phyloP scores from a whole-genome alignment of 805 yeast species.

The Limtongozyma cylindracea region DNA sequence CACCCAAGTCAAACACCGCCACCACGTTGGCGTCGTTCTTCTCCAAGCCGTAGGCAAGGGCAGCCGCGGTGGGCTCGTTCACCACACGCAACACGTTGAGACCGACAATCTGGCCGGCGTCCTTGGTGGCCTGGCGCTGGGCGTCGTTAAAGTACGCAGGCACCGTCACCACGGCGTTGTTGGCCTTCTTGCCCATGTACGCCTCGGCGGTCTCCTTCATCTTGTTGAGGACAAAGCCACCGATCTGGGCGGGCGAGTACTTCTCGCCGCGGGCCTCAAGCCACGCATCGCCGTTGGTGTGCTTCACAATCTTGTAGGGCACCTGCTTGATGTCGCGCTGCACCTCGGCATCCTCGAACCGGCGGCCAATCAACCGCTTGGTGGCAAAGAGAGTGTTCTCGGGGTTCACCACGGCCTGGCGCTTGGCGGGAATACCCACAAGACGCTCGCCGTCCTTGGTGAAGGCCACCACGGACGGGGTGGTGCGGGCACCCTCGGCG shows the following conservation, averaged over 20 bases:
- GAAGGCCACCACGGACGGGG: conserved; percentile 91
- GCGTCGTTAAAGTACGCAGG: conserved; percentile 84
- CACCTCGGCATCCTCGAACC: conserved; percentile 73
- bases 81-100: conserved; percentile 75
- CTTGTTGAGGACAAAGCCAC: conserved; percentile 80
- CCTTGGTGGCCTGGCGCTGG: conserved; percentile 86
- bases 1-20: conserved; percentile 95
- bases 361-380: conserved; percentile 83
- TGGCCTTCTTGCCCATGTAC: conserved; percentile 65
- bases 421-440: conserved; percentile 88
- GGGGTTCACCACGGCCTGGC: conserved; percentile 89
- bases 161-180: conserved; percentile 78
- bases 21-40: conserved; percentile 63
- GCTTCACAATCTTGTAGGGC: conserved; percentile 79
- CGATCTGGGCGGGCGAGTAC: conserved; percentile 90
- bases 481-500: conserved; percentile 25
- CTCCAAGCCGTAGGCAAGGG: conserved; percentile 86
- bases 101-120: conserved; percentile 94
- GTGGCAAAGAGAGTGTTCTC: conserved; percentile 88
- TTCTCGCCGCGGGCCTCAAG: conserved; percentile 68
- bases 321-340: conserved; percentile 74
- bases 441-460: conserved; percentile 63
- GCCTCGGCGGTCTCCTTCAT: conserved; percentile 97
- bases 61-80: conserved; percentile 85
- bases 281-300: conserved; percentile 91